Evolutionary conservation across 2,329 filamentous ascomycete genomes (phyloP), one percentile per base, ranked within the genome.

Genomic region (Neonectria coccinea): DNA sequence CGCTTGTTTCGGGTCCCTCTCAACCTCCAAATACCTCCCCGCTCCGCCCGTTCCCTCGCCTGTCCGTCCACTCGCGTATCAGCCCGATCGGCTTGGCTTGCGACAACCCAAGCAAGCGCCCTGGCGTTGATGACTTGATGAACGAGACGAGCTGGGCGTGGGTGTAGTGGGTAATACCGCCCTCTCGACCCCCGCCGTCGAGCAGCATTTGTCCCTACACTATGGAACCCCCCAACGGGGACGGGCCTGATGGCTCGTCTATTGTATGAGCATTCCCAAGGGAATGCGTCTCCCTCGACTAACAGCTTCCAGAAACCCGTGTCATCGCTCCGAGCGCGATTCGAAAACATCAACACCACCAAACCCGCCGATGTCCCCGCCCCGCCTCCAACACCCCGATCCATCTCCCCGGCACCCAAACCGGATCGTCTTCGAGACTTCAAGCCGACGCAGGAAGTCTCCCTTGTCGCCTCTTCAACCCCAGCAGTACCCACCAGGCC

Each of bases 281-380:
- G 22, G 5, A 22, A 44, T 45, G 8, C 29, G 12, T 20, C 57
- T 25, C 53, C 45, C 18, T 22, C 59, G 69, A 64, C 77, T 80
- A 66, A 78, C 67, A 51, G 31, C 20, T 55, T 33, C 5, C 67
- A 93, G 91, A 92, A 90, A 82, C 92, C 93, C 27, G 92, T 96
- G 55, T 96, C 92, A 56, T 94, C 92, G 56, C 83, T 96, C 65
- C 87, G 90, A 66, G 92, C 91, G 67, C 90, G 92, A 73, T 96
- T 95, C 77, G 92, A 96, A 82, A 93, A 91, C 75, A 89, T 95
- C 71, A 64, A 67, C 56, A 67, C 66, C 68, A 71, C 59, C 53
- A 73, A 70, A 60, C 60, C 67, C 55, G 48, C 55, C 57, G 68
- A 73, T 58, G 27, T 64, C 56, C 67, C 71, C 14, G 48, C 69